phyloP scores from a whole-genome alignment of 305 asterid species.

The Ajuga reptans region DNA sequence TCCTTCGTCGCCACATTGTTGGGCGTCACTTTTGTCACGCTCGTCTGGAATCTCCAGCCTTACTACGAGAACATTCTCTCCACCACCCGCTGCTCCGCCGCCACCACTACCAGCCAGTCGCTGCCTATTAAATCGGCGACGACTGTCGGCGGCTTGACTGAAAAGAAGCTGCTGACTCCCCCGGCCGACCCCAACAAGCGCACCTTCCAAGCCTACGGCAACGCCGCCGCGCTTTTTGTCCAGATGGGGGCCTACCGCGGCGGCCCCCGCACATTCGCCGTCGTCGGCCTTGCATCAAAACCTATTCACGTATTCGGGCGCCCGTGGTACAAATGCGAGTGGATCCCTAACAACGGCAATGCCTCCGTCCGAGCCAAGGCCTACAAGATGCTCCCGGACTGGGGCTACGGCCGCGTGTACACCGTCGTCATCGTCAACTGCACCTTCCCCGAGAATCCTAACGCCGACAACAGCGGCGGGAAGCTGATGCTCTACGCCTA shows the following conservation, averaged over 20 bases:
- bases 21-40: constrained; percentile 35
- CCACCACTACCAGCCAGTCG: not conserved
- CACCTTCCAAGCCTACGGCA: constrained; percentile 42
- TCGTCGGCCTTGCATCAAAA: constrained; percentile 55
- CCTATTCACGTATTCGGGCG: constrained; percentile 49
- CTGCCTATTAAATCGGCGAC: constrained; percentile 15
- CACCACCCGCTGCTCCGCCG: constrained; percentile 32
- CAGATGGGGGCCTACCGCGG: constrained; percentile 72
- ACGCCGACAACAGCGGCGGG: constrained; percentile 52
- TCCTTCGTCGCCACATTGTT: constrained; percentile 51
- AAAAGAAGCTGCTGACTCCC: constrained; percentile 24
- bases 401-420: constrained; percentile 84
- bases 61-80: constrained; percentile 42
- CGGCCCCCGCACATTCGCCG: constrained; percentile 51
- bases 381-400: constrained; percentile 55
- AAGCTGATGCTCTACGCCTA: constrained; percentile 52
- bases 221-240: constrained; percentile 58
- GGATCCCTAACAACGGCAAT: constrained; percentile 38
- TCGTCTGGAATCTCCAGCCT: constrained; percentile 53
- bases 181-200: constrained; percentile 49
- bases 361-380: constrained; percentile 36
- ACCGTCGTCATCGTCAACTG: constrained; percentile 67
- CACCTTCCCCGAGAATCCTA: constrained; percentile 45
- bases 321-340: constrained; percentile 59
- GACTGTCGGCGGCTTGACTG: not conserved